These are phyloP conservation scores for Epithele typhae DNA, from an alignment of 768 basidiomycete genomes.

Conservation along the genomic window DNA sequence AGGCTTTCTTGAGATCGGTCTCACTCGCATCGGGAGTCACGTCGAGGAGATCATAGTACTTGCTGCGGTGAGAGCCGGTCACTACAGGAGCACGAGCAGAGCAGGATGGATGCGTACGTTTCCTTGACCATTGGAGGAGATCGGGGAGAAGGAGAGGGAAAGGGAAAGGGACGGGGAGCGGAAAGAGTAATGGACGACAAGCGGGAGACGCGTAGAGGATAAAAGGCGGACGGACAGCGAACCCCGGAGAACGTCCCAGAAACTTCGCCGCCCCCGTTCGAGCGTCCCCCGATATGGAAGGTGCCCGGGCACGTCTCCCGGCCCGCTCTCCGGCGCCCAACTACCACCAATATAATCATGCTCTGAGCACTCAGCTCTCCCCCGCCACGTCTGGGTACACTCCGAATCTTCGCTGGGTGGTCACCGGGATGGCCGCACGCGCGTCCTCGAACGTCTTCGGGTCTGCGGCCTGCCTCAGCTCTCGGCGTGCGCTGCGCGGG, in stretches of 20 bases:
- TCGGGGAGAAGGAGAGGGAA: not conserved
- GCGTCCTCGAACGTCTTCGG: conserved; percentile 60
- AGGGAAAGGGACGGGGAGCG: not conserved
- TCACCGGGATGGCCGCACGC: conserved; percentile 87
- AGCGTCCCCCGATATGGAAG: conserved; percentile 1
- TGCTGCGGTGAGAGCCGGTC: conserved; percentile 38
- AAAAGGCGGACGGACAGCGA: conserved; percentile 35
- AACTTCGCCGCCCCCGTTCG: conserved; percentile 2
- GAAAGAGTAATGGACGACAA: conserved; percentile 3
- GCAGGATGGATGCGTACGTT: conserved; percentile 39
- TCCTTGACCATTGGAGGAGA: conserved; percentile 57
- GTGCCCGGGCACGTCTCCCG: not conserved
- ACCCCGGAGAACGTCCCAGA: conserved; percentile 26
- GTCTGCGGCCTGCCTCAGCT: conserved; percentile 38
- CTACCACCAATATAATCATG: not conserved
- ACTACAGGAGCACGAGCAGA: conserved; percentile 4
- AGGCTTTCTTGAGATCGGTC: conserved; percentile 88
- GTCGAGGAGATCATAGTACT: conserved; percentile 92
- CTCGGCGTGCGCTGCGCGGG: not conserved
- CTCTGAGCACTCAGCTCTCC: conserved; percentile 1
- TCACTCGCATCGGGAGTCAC: conserved; percentile 77
- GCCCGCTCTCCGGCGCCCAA: not conserved
- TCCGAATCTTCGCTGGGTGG: conserved; percentile 85
- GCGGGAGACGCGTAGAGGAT: conserved; percentile 17
- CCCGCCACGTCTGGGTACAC: conserved; percentile 75